These are phyloP conservation scores for Geotrichum bryndzae DNA, from an alignment of 1,139 yeast species.

Conservation along the genomic window DNA sequence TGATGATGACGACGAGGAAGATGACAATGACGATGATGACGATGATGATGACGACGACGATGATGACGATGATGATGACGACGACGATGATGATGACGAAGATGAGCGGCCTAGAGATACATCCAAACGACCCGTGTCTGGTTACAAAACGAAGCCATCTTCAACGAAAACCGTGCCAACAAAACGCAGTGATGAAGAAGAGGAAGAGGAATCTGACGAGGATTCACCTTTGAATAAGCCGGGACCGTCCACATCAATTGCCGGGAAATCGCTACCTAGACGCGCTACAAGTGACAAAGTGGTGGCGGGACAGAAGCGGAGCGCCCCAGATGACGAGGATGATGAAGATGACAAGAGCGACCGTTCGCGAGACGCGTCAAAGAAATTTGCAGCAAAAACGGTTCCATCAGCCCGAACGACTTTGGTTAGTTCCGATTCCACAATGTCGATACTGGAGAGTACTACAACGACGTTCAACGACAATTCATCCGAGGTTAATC, in stretches of 20 bases:
- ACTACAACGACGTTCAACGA: constrained; percentile 6
- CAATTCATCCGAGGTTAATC: constrained; percentile 12
- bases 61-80: constrained; percentile 20
- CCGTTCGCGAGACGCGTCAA: background rate
- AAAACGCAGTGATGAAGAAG: background rate
- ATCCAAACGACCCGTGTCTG: constrained; percentile 13
- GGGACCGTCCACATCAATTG: background rate
- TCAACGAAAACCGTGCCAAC: background rate
- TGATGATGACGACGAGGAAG: constrained; percentile 21
- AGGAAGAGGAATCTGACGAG: constrained; percentile 16
- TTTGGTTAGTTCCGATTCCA: background rate
- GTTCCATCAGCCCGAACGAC: background rate
- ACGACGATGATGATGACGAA: constrained; percentile 7
- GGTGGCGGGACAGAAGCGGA: constrained; percentile 7
- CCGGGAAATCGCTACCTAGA: background rate
- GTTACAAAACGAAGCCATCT: constrained; percentile 11
- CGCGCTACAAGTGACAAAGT: constrained; percentile 8
- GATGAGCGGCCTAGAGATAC: constrained; percentile 11
- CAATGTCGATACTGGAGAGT: background rate
- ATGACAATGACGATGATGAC: constrained; percentile 21
- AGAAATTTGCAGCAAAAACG: background rate
- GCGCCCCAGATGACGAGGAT: background rate
- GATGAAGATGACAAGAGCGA: background rate
- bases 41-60: constrained; percentile 25
- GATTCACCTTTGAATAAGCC: constrained; percentile 7